phyloP scores from a whole-genome alignment of 768 basidiomycete genomes.

The Agaricus blazei region DNA sequence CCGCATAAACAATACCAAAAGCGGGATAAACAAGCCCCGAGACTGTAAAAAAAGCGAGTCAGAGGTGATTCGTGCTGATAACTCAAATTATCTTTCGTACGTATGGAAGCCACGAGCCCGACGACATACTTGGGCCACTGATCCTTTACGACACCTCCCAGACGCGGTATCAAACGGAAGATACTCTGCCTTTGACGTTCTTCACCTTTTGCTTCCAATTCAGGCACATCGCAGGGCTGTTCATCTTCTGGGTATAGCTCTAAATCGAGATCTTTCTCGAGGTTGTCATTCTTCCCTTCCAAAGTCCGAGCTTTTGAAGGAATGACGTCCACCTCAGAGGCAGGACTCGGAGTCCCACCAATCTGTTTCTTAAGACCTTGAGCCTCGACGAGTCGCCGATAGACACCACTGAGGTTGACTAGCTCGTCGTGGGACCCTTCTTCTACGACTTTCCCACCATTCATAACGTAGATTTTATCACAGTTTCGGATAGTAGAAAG shows the following conservation, averaged over 20 bases:
- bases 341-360: neutral
- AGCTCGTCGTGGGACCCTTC: constrained; percentile 67
- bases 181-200: constrained; percentile 31
- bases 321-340: neutral
- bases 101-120: constrained; percentile 45
- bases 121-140: constrained; percentile 46
- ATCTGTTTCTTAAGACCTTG: constrained; percentile 41
- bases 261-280: constrained; percentile 36
- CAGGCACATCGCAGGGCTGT: neutral
- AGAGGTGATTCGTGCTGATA: neutral
- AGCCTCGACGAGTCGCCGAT: constrained; percentile 61
- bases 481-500: constrained; percentile 76
- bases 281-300: neutral
- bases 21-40: constrained; percentile 60
- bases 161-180: constrained; percentile 53
- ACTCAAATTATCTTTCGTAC: constrained; percentile 7
- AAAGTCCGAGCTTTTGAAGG: neutral
- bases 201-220: constrained; percentile 8
- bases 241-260: neutral
- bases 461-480: constrained; percentile 74
- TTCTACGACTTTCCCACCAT: constrained; percentile 69
- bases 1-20: constrained; percentile 57
- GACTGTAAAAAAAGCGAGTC: constrained; percentile 15
- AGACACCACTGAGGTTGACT: constrained; percentile 49
- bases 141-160: constrained; percentile 50